These are phyloP conservation scores for Zhuliangozyma blackwelliae DNA, from an alignment of 1,139 yeast species.

Conservation along the genomic window DNA sequence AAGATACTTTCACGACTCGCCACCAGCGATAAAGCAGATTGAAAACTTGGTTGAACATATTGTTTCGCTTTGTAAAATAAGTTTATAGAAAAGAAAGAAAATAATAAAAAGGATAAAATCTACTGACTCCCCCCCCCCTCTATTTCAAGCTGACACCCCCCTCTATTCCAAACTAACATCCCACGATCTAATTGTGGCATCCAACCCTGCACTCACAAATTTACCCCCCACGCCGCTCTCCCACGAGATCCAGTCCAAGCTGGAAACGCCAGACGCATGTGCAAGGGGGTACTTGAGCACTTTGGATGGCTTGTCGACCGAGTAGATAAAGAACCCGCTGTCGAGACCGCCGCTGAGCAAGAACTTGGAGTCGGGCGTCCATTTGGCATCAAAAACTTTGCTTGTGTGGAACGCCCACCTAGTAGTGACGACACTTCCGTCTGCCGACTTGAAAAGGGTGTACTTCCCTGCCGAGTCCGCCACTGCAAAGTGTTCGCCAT, in stretches of 20 bases:
- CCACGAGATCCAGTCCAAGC: slow-evolving; percentile 60
- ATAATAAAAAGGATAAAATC: background rate
- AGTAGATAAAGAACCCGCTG: slow-evolving; percentile 73
- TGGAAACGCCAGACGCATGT: slow-evolving; percentile 83
- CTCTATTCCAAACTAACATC: slow-evolving; percentile 18
- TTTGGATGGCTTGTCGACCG: slow-evolving; percentile 73
- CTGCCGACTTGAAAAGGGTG: slow-evolving; percentile 54
- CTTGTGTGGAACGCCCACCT: slow-evolving; percentile 97
- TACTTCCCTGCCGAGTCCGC: slow-evolving; percentile 89
- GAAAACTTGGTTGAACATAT: slow-evolving; percentile 24
- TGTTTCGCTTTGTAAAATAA: slow-evolving; percentile 22
- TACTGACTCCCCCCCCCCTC: background rate
- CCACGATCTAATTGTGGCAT: slow-evolving; percentile 82
- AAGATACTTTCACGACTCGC: slow-evolving; percentile 24
- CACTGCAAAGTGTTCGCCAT: slow-evolving; percentile 66
- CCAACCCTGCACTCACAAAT: slow-evolving; percentile 72
- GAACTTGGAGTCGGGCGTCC: slow-evolving; percentile 73
- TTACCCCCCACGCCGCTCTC: slow-evolving; percentile 26
- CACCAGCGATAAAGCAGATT: slow-evolving; percentile 22
- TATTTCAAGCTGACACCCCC: background rate
- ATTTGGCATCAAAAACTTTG: slow-evolving; percentile 67
- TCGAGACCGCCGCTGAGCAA: slow-evolving; percentile 82
- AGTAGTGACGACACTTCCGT: slow-evolving; percentile 63
- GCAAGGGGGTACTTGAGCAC: slow-evolving; percentile 73
- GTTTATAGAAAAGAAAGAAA: slow-evolving; percentile 11